Base-by-base conservation (phyloP, 495 filamentous ascomycete species). In the Tuber brumale region DNA sequence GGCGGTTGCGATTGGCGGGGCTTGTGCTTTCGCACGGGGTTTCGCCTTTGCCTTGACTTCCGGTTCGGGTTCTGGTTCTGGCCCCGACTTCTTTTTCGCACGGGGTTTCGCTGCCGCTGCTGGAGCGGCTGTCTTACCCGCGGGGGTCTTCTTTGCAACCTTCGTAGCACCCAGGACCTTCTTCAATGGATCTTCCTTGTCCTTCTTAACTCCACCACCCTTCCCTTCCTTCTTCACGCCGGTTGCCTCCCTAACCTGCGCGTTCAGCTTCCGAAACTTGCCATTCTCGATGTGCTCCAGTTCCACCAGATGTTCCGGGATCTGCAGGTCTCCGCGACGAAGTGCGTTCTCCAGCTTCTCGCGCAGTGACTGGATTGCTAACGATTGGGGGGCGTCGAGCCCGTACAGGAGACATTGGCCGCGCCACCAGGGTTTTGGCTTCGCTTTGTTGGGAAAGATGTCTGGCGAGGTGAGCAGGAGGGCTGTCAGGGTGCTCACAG, bases 401-500 rank as follows among this genome's bases (percentile, higher is more conserved):
- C 72, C 78, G 19, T 80, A 79, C 35, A 79, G 76, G 45, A 80
- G 76, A 35, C 78, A 80, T 21, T 80, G 78, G 4, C 61, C 76
- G 0, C 78, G 76, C 78, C 78, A 80, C 78, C 78, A 80, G 35
- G 69, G 16, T n/a, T 80, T 80, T 5, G 78, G 76, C 37, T 75
- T 75, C 16, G 12, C 45, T 10, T 74, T 80, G 43, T 80, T 79
- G 9, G 74, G 37, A 12, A 77, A 37, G 3, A 77, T 69, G 2
- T 43, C 71, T 3, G 72, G 77, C 1, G 18, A 7, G 12, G 77
- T 27, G 72, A 79, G 51, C 3, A 80, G 80, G 45, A 83, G 79
- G 37, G 72, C 51, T 43, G 76, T 80, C 16, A 81, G 82, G 18
- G 71, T 85, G 27, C 75, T 75, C 5, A 74, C 37, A 5, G 69